These are phyloP conservation scores for Daldinia sp. DNA, from an alignment of 2,329 filamentous ascomycete species.

Conservation along the genomic window DNA sequence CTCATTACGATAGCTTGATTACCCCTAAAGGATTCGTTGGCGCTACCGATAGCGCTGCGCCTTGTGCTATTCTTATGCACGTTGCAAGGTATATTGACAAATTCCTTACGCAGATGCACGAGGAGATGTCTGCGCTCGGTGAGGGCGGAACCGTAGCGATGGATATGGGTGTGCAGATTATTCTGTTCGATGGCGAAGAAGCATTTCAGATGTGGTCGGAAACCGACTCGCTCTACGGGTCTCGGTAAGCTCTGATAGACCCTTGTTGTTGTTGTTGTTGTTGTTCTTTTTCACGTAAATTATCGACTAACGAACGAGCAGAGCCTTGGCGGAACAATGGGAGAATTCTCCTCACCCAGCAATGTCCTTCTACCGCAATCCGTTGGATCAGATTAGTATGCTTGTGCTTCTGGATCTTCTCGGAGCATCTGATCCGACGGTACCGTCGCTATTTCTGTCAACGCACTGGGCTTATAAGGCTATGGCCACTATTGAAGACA, in stretches of 20 bases:
- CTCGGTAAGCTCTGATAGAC: conserved; percentile 58
- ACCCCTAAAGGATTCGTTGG: conserved; percentile 80
- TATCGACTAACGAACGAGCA: conserved; percentile 36
- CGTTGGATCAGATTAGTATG: conserved; percentile 75
- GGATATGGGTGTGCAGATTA: conserved; percentile 78
- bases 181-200: conserved; percentile 85
- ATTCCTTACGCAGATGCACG: conserved; percentile 78
- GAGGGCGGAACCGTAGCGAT: conserved; percentile 64
- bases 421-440: conserved; percentile 64
- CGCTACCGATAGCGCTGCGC: conserved; percentile 83
- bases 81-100: conserved; percentile 74
- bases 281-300: too few species aligned
- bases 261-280: background rate
- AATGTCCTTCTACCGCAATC: conserved; percentile 72
- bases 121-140: conserved; percentile 68
- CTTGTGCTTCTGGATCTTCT: conserved; percentile 81
- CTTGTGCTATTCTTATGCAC: conserved; percentile 86
- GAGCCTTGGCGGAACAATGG: conserved; percentile 76
- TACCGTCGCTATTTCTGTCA: conserved; percentile 78
- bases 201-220: conserved; percentile 77
- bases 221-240: conserved; percentile 79
- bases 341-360: conserved; percentile 71
- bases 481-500: conserved; percentile 70
- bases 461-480: conserved; percentile 84
- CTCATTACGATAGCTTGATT: conserved; percentile 84